Base-by-base conservation (phyloP, 2,329 filamentous ascomycete species). In the Fusarium sp. region DNA sequence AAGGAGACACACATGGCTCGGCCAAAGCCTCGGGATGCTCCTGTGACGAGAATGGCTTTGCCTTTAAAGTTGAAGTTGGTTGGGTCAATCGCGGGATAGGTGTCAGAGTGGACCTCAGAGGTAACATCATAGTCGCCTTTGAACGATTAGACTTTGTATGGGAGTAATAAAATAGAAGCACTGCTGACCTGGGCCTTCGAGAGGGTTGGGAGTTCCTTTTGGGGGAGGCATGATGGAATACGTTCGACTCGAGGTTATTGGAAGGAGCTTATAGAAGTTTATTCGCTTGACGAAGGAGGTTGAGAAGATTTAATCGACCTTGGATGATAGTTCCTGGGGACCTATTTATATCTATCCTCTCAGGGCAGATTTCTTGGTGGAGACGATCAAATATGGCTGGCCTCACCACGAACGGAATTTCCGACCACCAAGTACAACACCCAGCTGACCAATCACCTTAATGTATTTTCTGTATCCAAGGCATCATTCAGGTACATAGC, bases 1-100 rank as follows among this genome's bases (percentile, higher is more conserved):
- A 65, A 65, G 6, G 44, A 54, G 6, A 5, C 51, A 13, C 61
- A 65, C 61, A 65, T 65, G 6, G 60, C 61, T 32, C 44, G 30
- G 6, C 61, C 61, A 34, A 45, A 65, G 2, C 61, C 60, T 32
- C 61, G 60, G 7, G 61, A 65, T 41, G 61, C 60, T 13, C 61
- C 61, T 8, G 60, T 65, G 5, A 65, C 44, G 14, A 65, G 44
- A 20, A 65, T 25, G 16, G 53, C 27, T 11, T 65, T 65, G 4
- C 18, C 60, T 20, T 65, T 46, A 0, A 65, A 7, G 10, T 58
- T 6, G 2, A 65, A 58, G 12, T 65, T 65, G 7, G 32, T 20
- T 7, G 61, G 61, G 37, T 64, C 44, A 12, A 64, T 64, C 18
- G 44, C 59, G 18, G 61, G 44, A 9, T 64, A 64, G 18, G 44